Conservation (phyloP, 1,284 basidiomycete species). For the Sporisorium graminicola region DNA sequence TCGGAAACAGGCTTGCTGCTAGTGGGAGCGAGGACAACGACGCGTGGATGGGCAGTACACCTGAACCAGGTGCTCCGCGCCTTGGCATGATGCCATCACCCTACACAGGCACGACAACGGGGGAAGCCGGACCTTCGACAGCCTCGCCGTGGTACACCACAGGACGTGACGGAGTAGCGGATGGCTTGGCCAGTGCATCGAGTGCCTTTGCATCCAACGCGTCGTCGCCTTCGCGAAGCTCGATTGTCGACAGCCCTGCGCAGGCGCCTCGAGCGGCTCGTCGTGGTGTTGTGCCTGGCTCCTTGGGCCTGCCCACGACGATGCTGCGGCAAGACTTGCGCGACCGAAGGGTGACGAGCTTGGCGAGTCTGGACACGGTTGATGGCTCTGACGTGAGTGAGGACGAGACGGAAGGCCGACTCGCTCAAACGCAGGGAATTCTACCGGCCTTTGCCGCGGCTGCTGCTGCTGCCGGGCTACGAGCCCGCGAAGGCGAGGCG, state of each 20-base stretch:
- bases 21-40: constrained; percentile 28
- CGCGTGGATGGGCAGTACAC: constrained; percentile 11
- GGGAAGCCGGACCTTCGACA: constrained; percentile 18
- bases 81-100: constrained; percentile 40
- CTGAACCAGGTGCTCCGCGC: constrained; percentile 26
- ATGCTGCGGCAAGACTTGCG: constrained; percentile 45
- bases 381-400: constrained; percentile 61
- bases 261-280: constrained; percentile 21
- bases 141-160: constrained; percentile 18
- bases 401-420: constrained; percentile 55
- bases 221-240: constrained; percentile 26
- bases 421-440: constrained; percentile 42
- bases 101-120: constrained; percentile 7
- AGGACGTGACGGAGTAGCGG: constrained; percentile 1
- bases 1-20: constrained; percentile 17
- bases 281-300: constrained; percentile 38
- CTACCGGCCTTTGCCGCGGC: constrained; percentile 42
- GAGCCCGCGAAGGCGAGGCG: constrained; percentile 25
- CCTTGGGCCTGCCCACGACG: constrained; percentile 46
- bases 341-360: constrained; percentile 54
- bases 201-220: constrained; percentile 10
- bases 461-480: constrained; percentile 35
- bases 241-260: constrained; percentile 17
- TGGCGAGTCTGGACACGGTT: constrained; percentile 55
- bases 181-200: neutral